Base-by-base conservation (phyloP, 129 eudicot genomes). In the Escallonia herrerae region DNA sequence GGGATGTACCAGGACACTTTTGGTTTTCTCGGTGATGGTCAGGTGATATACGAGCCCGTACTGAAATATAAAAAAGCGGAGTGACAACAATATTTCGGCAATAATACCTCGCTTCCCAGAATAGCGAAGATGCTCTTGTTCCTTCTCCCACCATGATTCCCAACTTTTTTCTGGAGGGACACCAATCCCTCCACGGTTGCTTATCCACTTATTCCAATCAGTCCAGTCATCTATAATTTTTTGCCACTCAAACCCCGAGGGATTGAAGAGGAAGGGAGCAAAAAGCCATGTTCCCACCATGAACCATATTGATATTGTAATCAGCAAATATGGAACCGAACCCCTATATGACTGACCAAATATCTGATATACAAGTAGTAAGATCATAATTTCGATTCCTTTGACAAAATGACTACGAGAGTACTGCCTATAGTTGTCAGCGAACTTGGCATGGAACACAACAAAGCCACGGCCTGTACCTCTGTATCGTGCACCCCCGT, bases 131-230 rank as follows among this genome's bases (percentile, higher is more conserved):
- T 93, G 96, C 50, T 77, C 90, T 58, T 83, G 96, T 64, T 93
- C 89, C 37, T 85, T 86, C 63, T 93, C 98, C 98, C 98, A 93
- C 98, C 98, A 93, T 39, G 98, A 93, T 75, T 93, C 98, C 98
- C 98, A 93, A 45, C 98, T 93, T 75, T 93, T 93, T 3, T 88
- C 98, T 2, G 89, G 82, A 5, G 90, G 75, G 46, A 93, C 96
- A 47, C 96, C 96, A 45, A 93, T 93, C n/a, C 98, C 98, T 4
- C 98, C 96, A n/a, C 74, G 86, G 75, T 83, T 93, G 54, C 73
- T 78, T 54, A 93, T 85, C 98, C 98, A 93, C 56, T 85, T 88
- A 15, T 72, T 75, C 96, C 98, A 93, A 53, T 93, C 98, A 7
- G 80, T 77, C 96, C 96, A 93, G 55, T 93, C 98, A 72, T 88